Evolutionary conservation across 805 yeast species (phyloP), one percentile per base, ranked within the genome.

Genomic region (Saccharomycopsis guyanensis): DNA sequence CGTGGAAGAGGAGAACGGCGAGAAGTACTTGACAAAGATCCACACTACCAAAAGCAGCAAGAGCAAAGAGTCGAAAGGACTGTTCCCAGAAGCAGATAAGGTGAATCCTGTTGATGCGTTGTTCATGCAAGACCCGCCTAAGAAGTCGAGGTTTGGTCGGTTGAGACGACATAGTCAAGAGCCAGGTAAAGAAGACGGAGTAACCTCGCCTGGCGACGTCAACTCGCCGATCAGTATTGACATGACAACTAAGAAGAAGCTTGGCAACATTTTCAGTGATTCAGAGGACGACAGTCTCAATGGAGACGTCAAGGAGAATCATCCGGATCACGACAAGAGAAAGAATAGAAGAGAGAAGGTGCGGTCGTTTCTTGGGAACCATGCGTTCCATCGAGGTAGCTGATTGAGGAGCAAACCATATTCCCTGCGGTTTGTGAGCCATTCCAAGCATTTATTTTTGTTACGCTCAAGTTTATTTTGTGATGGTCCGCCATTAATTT

Each of bases 1-100:
- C 7, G 51, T 50, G 19, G 53, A 47, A 23, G 53, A 50, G 39
- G 53, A 50, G 18, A 49, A 50, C 29, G 43, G 43, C n/a, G 49
- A 37, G 13, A 43, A 42, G 34, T 50, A 47, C 23, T 45, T 49
- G 44, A 42, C 43, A 33, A 20, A 40, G 32, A 33, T 15, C 16
- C 27, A 25, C 4, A 8, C 7, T 13, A n/a, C 5, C 12, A 13
- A 39, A 39, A 10, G 15, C 6, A 5, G 35, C 4, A 4, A 24
- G 16, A 6, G 15, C 12, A 16, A 10, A 7, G 8, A n/a, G 13
- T 25, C 46, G 20, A 6, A 29, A 32, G 12, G 29, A 25, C 29
- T 25, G 29, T 25, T 25, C 29, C 29, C 29, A 6, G 29, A 25
- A 10, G 6, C 29, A 6, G 29, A 25, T 10, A 33, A 41, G n/a